These are phyloP conservation scores for Sicyos edulis DNA, from an alignment of 306 rosid genomes.

Conservation along the genomic window DNA sequence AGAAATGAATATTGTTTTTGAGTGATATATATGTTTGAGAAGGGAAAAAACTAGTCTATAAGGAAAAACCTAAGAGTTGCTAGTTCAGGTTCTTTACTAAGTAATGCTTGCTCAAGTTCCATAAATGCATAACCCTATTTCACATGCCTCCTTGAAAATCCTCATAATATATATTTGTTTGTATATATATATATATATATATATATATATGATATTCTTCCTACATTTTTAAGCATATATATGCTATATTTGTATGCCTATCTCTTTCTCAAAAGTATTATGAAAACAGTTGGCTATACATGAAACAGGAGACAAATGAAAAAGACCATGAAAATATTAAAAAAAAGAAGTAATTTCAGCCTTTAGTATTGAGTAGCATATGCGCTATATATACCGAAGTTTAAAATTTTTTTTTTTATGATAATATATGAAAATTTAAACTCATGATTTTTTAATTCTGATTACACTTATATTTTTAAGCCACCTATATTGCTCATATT, in stretches of 20 bases:
- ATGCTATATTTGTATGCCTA: constrained; percentile 17
- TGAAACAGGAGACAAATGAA: neutral
- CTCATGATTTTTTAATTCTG: no score
- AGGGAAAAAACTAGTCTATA: constrained; percentile 10
- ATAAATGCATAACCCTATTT: constrained; percentile 17
- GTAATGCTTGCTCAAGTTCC: constrained; percentile 24
- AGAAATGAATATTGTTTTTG: neutral
- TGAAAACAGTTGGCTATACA: neutral
- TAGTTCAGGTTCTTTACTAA: constrained; percentile 31
- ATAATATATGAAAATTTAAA: no score
- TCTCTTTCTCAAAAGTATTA: neutral
- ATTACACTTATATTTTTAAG: no score
- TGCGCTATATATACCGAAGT: no score
- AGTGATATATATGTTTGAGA: constrained; percentile 9
- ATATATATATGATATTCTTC: neutral
- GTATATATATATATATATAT: no score
- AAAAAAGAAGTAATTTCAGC: neutral
- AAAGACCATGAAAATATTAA: neutral
- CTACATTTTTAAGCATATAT: neutral
- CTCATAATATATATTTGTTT: neutral
- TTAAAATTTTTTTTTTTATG: no score
- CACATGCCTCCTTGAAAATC: constrained; percentile 21
- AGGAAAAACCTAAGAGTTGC: constrained; percentile 32
- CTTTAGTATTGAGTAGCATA: neutral
- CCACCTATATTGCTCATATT: no score